Conservation (phyloP, 805 yeast species). For the Candida pseudoglaebosa region DNA sequence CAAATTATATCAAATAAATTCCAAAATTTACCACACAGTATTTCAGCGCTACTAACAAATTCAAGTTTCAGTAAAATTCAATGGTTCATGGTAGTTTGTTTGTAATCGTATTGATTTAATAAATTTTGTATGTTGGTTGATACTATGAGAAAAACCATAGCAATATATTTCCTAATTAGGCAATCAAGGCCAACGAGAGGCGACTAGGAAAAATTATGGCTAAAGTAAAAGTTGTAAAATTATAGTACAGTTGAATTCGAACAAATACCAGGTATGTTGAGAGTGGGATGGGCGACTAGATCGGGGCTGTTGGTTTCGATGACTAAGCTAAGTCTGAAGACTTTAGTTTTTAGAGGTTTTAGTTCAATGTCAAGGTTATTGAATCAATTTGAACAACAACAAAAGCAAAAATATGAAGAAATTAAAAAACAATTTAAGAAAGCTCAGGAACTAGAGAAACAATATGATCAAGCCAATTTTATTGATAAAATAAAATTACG, state of each 20-base stretch:
- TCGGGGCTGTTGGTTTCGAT: background rate
- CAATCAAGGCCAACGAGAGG: constrained; percentile 3
- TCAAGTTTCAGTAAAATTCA: too few species aligned
- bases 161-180: constrained; percentile 3
- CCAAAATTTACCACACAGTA: too few species aligned
- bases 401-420: constrained; percentile 1
- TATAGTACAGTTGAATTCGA: too few species aligned
- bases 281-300: background rate
- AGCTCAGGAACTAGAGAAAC: constrained; percentile 1
- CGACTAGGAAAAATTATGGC: background rate
- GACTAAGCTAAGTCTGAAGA: background rate
- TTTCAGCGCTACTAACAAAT: too few species aligned
- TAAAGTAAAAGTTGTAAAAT: too few species aligned
- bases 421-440: constrained; percentile 3
- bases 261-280: background rate
- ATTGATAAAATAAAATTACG: constrained; percentile 2
- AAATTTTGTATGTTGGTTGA: too few species aligned
- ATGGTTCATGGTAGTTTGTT: too few species aligned
- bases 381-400: background rate
- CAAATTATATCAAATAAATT: too few species aligned
- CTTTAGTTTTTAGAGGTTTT: background rate
- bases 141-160: too few species aligned
- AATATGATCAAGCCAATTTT: constrained; percentile 4
- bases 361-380: background rate
- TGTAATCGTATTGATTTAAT: too few species aligned